These are phyloP conservation scores for Delonix regia DNA, from an alignment of 306 rosid species.

Conservation along the genomic window DNA sequence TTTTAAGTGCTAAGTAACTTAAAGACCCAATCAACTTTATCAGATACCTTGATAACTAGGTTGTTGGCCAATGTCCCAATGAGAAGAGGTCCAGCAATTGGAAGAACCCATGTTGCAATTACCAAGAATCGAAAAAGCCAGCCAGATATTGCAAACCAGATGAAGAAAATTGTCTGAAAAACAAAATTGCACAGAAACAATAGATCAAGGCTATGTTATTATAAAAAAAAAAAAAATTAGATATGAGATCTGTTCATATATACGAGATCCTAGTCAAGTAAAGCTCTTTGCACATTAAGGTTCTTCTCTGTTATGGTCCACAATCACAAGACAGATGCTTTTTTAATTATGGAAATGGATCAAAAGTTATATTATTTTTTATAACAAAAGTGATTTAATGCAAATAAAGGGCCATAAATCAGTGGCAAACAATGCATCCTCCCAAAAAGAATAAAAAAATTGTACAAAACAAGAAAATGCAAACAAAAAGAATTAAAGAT, in stretches of 20 bases:
- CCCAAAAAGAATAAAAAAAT: not conserved
- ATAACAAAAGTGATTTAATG: not conserved
- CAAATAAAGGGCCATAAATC: not conserved
- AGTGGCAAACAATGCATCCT: not conserved
- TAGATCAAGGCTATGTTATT: conserved; percentile 6
- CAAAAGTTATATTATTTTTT: not conserved
- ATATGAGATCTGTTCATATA: not conserved
- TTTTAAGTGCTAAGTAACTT: not conserved
- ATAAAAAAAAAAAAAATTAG: not conserved
- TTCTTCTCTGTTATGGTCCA: not conserved
- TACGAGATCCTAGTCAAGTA: not conserved
- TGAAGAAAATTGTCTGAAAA: conserved; percentile 84
- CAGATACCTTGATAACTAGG: conserved; percentile 78
- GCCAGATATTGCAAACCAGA: conserved; percentile 96
- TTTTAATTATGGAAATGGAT: not conserved
- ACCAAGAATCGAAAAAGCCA: conserved; percentile 89
- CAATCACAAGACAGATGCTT: not conserved
- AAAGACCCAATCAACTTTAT: not conserved
- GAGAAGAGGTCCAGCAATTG: conserved; percentile 95
- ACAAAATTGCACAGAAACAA: conserved; percentile 6
- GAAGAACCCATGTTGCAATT: conserved; percentile 82
- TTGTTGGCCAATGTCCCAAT: conserved; percentile 82
- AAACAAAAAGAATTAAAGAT: not conserved
- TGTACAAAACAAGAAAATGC: not conserved
- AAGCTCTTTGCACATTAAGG: not conserved